phyloP scores from a whole-genome alignment of 2,329 filamentous ascomycete species.

The Epicoccum nigrum region DNA sequence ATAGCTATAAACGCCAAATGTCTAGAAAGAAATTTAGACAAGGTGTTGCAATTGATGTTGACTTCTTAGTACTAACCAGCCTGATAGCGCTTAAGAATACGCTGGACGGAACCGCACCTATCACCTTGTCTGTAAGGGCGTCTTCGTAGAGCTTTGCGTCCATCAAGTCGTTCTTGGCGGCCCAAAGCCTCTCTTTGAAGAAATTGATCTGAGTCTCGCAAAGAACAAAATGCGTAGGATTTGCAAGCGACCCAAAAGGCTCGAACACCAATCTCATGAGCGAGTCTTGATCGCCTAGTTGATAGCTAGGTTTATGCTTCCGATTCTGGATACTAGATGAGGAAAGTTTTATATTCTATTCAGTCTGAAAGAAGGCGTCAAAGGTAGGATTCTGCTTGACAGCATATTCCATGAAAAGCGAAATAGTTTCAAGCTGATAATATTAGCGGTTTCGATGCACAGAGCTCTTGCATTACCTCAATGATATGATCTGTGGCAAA shows the following conservation, averaged over 20 bases:
- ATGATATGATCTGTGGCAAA: neutral
- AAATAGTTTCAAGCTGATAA: neutral
- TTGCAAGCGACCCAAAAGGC: neutral
- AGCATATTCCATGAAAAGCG: neutral
- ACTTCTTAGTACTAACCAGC: neutral
- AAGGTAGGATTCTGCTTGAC: neutral
- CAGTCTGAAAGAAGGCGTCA: neutral
- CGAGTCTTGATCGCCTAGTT: neutral
- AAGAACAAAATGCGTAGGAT: neutral
- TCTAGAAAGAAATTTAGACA: neutral
- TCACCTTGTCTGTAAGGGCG: neutral
- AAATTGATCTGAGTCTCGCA: neutral
- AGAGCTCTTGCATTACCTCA: neutral
- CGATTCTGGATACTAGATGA: neutral
- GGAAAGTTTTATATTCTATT: neutral
- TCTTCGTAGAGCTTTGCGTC: neutral
- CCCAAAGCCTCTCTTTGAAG: neutral
- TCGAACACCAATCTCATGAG: neutral
- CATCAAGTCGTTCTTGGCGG: neutral
- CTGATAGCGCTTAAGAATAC: neutral
- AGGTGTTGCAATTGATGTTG: neutral
- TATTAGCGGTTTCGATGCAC: too few relatives aligned
- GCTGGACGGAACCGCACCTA: neutral
- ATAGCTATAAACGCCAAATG: neutral
- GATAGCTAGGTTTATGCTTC: neutral